These are phyloP conservation scores for Gorgonomyces haynaldii DNA, from an alignment of 192 early-diverging fungal genomes.

Conservation along the genomic window DNA sequence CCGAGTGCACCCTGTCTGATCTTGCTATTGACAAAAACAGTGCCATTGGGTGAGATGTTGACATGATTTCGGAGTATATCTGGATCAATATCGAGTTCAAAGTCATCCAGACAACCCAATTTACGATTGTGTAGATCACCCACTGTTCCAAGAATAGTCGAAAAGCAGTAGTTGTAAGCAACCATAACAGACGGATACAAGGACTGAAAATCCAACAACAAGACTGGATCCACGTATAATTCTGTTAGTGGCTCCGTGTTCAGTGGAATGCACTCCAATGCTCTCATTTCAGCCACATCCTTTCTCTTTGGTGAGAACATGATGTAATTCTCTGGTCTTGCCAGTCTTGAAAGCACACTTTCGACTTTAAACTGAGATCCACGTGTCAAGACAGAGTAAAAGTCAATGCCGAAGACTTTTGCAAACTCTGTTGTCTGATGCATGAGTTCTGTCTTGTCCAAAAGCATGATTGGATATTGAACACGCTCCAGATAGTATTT, in stretches of 20 bases:
- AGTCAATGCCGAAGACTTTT: slow-evolving; percentile 83
- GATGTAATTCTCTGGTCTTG: slow-evolving; percentile 61
- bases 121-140: slow-evolving; percentile 16
- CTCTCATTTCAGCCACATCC: slow-evolving; percentile 49
- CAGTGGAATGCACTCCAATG: slow-evolving; percentile 77
- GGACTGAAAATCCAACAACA: slow-evolving; percentile 89
- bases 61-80: slow-evolving; percentile 53
- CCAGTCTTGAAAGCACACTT: slow-evolving; percentile 49
- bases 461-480: slow-evolving; percentile 51
- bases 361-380: slow-evolving; percentile 93
- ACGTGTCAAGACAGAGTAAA: slow-evolving; percentile 71
- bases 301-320: slow-evolving; percentile 61
- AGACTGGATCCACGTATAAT: slow-evolving; percentile 73
- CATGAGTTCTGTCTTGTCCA: slow-evolving; percentile 60
- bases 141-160: slow-evolving; percentile 69
- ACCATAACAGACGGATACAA: slow-evolving; percentile 94
- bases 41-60: slow-evolving; percentile 67
- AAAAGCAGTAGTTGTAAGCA: slow-evolving; percentile 92
- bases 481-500: slow-evolving; percentile 59
- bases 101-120: slow-evolving; percentile 6
- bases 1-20: slow-evolving; percentile 68
- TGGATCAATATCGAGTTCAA: not conserved
- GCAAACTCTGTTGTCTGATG: slow-evolving; percentile 70
- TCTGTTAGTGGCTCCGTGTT: slow-evolving; percentile 75
- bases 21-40: slow-evolving; percentile 74